Percentiles rank a stretch among this genome's conserved stretches.
These are phyloP conservation scores for Cladobotryum mycophilum DNA, from an alignment of 2,329 filamentous ascomycete species.

Conservation along the genomic window DNA sequence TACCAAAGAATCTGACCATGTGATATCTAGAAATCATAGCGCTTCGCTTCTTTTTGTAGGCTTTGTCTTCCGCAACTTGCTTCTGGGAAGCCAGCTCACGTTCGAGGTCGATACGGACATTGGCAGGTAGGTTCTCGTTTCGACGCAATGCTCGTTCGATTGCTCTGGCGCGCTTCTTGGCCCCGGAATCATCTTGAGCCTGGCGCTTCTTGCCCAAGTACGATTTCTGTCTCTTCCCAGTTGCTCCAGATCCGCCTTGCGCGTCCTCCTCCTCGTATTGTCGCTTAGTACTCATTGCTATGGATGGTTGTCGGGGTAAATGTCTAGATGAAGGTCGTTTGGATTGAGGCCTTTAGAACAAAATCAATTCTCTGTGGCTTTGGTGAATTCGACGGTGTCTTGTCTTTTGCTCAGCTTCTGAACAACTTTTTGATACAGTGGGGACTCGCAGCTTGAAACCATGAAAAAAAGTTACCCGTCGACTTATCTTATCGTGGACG, in stretches of 20 bases:
- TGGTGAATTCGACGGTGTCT: no score
- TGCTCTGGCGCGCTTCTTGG: constrained; percentile 66
- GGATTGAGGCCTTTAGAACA: background rate
- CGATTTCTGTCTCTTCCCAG: constrained; percentile 29
- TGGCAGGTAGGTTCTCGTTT: constrained; percentile 57
- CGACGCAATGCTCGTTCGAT: constrained; percentile 60
- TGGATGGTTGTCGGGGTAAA: background rate
- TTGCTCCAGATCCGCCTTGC: constrained; percentile 5
- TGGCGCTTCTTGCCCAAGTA: constrained; percentile 32
- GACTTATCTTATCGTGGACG: no score
- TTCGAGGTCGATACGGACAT: constrained; percentile 63
- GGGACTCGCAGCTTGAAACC: no score
- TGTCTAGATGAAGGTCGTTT: background rate
- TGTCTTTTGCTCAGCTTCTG: no score
- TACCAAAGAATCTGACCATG: constrained; percentile 80
- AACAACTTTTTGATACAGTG: no score
- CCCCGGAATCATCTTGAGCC: constrained; percentile 45
- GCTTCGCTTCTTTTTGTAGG: constrained; percentile 55
- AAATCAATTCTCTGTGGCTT: no score
- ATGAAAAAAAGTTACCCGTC: no score
- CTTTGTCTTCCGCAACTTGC: constrained; percentile 54
- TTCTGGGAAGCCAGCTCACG: constrained; percentile 63
- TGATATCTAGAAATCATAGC: constrained; percentile 75
- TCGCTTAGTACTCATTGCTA: constrained; percentile 27
- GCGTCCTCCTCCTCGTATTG: constrained; percentile 23